Percentiles rank a stretch among this genome's conserved stretches.
Evolutionary conservation across 805 yeast species (phyloP).

Genomic region (Sugiyamaella chiloensis): DNA sequence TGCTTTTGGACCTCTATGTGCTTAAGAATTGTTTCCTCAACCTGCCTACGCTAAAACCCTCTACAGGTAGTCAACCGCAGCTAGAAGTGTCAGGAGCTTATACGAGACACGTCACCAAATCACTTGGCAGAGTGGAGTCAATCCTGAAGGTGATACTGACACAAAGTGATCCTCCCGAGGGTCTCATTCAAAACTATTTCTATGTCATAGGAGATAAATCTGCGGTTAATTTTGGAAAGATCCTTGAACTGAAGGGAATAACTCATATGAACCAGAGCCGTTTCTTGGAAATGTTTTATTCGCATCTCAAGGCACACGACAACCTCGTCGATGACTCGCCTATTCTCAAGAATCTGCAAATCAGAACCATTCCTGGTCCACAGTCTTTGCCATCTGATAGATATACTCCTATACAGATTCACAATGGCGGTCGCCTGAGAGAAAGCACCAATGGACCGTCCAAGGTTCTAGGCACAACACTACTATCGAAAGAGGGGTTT

Average conservation of each 20-base stretch:
- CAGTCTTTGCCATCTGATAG: not conserved
- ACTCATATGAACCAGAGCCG: conserved; percentile 37
- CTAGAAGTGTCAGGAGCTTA: conserved; percentile 31
- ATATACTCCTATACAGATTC: conserved; percentile 3
- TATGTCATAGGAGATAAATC: conserved; percentile 63
- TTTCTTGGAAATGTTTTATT: conserved; percentile 40
- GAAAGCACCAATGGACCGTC: conserved; percentile 3
- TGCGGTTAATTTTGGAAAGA: conserved; percentile 58
- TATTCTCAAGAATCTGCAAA: conserved; percentile 17
- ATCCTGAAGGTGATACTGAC: conserved; percentile 68
- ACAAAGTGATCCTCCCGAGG: conserved; percentile 60
- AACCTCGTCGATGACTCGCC: conserved; percentile 32
- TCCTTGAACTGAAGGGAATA: conserved; percentile 62
- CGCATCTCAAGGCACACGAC: conserved; percentile 38
- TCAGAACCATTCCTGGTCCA: conserved; percentile 1
- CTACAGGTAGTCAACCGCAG: conserved; percentile 25
- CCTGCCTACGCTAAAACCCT: conserved; percentile 25
- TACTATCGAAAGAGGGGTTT: conserved; percentile 24
- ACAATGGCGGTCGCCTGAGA: conserved; percentile 5
- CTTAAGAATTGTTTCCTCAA: conserved; percentile 52
- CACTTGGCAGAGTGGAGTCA: conserved; percentile 49
- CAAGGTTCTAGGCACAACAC: conserved; percentile 11
- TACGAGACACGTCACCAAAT: conserved; percentile 43
- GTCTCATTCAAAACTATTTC: conserved; percentile 62
- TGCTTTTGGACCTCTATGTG: conserved; percentile 66